Evolutionary conservation across 129 eudicot species (phyloP).

Genomic region (Lactuca saligna): DNA sequence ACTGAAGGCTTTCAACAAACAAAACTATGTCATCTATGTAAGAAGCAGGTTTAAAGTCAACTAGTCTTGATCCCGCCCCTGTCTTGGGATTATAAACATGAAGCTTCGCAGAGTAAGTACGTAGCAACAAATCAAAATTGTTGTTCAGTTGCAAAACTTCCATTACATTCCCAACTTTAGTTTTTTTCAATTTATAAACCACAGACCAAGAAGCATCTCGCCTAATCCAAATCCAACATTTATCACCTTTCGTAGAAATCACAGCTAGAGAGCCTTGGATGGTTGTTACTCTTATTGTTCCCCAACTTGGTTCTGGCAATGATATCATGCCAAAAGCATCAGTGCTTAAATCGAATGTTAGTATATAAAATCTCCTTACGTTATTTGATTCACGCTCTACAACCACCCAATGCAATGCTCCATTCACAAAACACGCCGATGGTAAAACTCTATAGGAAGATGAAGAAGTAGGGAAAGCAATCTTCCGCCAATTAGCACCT

Average conservation of each 20-base stretch:
- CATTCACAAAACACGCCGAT: neutral
- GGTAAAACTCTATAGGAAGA: neutral
- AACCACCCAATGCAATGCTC: constrained; percentile 22
- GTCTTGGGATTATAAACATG: no score
- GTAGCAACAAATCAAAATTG: no score
- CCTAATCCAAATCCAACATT: no score
- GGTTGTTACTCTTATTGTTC: neutral
- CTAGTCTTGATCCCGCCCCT: no score
- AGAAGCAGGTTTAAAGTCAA: no score
- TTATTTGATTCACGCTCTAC: neutral
- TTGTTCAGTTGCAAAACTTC: no score
- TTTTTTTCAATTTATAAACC: no score
- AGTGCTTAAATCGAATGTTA: constrained; percentile 14
- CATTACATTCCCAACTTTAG: no score
- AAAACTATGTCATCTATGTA: no score
- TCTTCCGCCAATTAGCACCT: neutral
- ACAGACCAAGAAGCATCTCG: no score
- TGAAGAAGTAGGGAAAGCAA: neutral
- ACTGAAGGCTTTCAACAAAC: no score
- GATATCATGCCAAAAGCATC: constrained; percentile 6
- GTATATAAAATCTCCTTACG: neutral
- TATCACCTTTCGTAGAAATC: neutral
- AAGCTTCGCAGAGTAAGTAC: no score
- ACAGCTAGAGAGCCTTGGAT: constrained; percentile 11
- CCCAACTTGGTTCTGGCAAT: neutral